Percentiles rank a stretch among this genome's conserved stretches.
Conservation (phyloP, 164 flowering plant species). For the Houttuynia cordata region DNA sequence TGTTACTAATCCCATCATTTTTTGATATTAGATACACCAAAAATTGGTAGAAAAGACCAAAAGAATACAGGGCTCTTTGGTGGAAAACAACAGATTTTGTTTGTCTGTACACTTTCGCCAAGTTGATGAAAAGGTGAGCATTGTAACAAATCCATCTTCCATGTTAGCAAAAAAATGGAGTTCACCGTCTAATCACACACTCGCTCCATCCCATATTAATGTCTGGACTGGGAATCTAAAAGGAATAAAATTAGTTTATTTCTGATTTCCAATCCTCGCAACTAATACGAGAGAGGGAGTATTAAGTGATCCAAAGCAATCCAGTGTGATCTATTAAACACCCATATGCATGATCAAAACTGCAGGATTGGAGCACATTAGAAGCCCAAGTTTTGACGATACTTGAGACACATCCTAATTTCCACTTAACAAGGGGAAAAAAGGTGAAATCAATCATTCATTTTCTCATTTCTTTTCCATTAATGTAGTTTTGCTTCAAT, state of each 20-base stretch:
- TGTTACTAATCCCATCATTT: too few relatives aligned
- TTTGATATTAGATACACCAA: conserved; percentile 1
- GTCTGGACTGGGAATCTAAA: too few relatives aligned
- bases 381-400: conserved; percentile 7
- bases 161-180: too few relatives aligned
- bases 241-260: too few relatives aligned
- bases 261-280: too few relatives aligned
- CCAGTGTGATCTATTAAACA: not conserved
- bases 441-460: conserved; percentile 6
- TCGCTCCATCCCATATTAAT: too few relatives aligned
- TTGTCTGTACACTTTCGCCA: conserved; percentile 10
- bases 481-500: too few relatives aligned
- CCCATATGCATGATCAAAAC: not conserved
- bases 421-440: conserved; percentile 10
- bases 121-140: conserved; percentile 9
- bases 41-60: conserved; percentile 8
- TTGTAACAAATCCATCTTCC: not conserved
- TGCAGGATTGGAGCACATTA: conserved; percentile 8
- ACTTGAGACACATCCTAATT: conserved; percentile 5
- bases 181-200: too few relatives aligned
- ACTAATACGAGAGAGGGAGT: too few relatives aligned
- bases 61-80: conserved; percentile 4
- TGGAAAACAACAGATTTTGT: conserved; percentile 15
- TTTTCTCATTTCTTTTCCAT: too few relatives aligned
- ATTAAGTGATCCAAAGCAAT: too few relatives aligned